These are phyloP conservation scores for Xerocomus spinulosus DNA, from an alignment of 768 basidiomycete species.

Conservation along the genomic window DNA sequence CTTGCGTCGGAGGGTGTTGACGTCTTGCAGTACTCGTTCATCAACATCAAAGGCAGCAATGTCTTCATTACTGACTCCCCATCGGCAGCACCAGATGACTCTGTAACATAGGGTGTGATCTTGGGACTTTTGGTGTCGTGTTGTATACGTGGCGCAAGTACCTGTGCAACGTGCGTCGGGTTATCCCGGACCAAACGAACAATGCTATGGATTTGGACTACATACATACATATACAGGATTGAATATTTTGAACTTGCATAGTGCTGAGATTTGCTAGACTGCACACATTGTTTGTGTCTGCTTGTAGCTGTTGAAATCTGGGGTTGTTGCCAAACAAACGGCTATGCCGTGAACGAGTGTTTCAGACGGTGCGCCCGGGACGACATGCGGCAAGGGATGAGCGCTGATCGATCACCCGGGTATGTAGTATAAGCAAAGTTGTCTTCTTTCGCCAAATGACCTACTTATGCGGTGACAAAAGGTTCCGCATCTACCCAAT, in stretches of 20 bases:
- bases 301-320: constrained; percentile 14
- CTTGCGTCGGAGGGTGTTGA: constrained; percentile 1
- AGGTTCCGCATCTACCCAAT: too few species aligned
- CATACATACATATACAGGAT: constrained; percentile 6
- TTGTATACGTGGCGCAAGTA: constrained; percentile 3
- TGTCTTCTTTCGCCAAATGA: too few species aligned
- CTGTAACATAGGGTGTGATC: constrained; percentile 13
- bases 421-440: too few species aligned
- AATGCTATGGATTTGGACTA: constrained; percentile 22
- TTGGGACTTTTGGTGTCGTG: not conserved
- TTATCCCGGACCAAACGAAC: not conserved
- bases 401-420: too few species aligned
- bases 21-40: constrained; percentile 46
- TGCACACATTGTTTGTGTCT: not conserved
- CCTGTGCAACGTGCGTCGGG: not conserved
- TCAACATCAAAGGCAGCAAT: constrained; percentile 49
- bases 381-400: too few species aligned
- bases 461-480: too few species aligned
- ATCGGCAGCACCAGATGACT: not conserved
- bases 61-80: constrained; percentile 37
- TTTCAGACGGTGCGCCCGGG: too few species aligned
- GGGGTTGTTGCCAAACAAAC: constrained; percentile 12
- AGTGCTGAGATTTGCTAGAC: not conserved
- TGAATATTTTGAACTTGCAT: constrained; percentile 1
- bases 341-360: not conserved